Evolutionary conservation across 345 rosid genomes (phyloP), one percentile per base, ranked within the genome.

Genomic region (Pugionium cornutum): DNA sequence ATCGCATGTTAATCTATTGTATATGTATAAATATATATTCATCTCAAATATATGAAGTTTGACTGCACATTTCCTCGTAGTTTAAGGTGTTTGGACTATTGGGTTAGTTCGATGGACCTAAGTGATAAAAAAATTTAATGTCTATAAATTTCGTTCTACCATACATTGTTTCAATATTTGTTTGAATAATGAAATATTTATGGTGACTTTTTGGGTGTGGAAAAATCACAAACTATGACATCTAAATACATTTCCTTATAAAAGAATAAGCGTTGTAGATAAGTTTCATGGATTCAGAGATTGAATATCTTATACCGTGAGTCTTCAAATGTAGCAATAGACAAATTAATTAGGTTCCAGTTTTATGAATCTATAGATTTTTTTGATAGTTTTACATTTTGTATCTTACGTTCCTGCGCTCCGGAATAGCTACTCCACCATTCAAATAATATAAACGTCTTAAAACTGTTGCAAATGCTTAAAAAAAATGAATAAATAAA

Each of bases 371-470:
- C 41, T 50, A 60, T 33, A 43, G 3, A 59, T 31, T 5, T 8
- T 36, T 34, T 51, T 42, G 1, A 59, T 9, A 9, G 8, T 33
- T 45, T 5, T 45, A 37, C 55, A 51, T 68, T 26, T 18, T 44
- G 28, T 43, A 35, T 52, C 7, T 52, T 41, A 58, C 8, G 10
- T 56, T 37, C 3, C 5, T 28, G 2, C 35, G 32, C 37, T 59
- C 53, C 11, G 35, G 3, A 43, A 7, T 53, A 63, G 3, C 40
- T 41, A 62, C 28, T 47, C 2, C 10, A 42, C 43, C 43, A 32
- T 42, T 53, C 28, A 48, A 45, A 44, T 18, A 45, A 36, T 37
- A 35, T 28, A 34, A 66, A 54, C 45, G 46, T 47, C 47, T 45
- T 35, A 4, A 32, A 62, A 52, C 2, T 52, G 3, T 53, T 62